Evolutionary conservation across 176 grass and related monocot genomes (phyloP).

Genomic region (Carex myosuroides): DNA sequence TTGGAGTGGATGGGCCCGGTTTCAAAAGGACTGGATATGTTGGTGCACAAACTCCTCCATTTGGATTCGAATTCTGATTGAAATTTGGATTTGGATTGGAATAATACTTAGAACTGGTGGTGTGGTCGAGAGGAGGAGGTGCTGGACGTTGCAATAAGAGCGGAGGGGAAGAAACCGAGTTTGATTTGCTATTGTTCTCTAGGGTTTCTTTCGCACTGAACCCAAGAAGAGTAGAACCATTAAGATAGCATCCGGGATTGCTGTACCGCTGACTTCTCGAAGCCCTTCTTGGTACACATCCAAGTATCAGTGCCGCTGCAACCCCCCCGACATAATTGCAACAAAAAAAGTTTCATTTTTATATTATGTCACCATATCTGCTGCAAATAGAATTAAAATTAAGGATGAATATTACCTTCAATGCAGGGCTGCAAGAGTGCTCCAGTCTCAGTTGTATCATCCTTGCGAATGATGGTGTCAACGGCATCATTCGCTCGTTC

Average conservation of each 20-base stretch:
- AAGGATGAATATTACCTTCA: conserved; percentile 28
- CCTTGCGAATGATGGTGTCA: conserved; percentile 46
- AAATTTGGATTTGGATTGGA: neutral
- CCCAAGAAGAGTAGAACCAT: neutral
- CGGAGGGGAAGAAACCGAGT: conserved; percentile 1
- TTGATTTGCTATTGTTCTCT: conserved; percentile 11
- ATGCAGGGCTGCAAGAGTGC: conserved; percentile 47
- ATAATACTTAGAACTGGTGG: neutral
- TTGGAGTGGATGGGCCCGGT: conserved; percentile 9
- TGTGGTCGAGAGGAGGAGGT: neutral
- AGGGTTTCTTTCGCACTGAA: conserved; percentile 13
- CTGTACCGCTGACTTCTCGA: conserved; percentile 43
- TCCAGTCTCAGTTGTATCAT: conserved; percentile 21
- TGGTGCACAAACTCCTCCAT: neutral
- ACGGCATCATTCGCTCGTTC: conserved; percentile 47
- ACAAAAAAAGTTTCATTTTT: neutral
- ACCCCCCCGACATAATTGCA: neutral
- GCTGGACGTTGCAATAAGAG: neutral
- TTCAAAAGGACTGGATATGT: conserved; percentile 23
- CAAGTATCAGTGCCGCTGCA: conserved; percentile 45
- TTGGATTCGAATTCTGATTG: neutral
- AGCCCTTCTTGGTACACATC: conserved; percentile 46
- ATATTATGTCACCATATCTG: neutral
- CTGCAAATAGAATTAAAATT: neutral
- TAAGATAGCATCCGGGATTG: conserved; percentile 44